A percentile compares a stretch with the other conserved stretches of the same genome.
Conservation (phyloP, 1,284 basidiomycete species). For the Phenoliferia sp. region DNA sequence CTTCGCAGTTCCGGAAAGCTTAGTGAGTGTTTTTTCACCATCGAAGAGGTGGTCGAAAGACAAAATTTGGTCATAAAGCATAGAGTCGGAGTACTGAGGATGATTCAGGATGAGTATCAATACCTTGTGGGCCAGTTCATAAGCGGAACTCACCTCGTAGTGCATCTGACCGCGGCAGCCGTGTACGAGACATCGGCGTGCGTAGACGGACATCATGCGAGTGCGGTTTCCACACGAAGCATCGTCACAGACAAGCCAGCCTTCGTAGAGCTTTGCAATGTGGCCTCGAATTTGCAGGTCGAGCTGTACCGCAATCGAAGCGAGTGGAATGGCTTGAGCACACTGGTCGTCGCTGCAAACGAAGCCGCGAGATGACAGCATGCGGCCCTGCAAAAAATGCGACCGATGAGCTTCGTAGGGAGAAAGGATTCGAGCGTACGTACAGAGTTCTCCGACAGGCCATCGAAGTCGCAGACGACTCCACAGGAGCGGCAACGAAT, state of each 20-base stretch:
- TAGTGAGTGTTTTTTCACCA: constrained; percentile 57
- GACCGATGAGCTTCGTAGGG: constrained; percentile 28
- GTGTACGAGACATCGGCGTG: constrained; percentile 64
- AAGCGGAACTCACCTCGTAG: constrained; percentile 62
- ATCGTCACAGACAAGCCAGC: constrained; percentile 84
- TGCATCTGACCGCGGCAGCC: constrained; percentile 63
- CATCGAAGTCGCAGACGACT: constrained; percentile 58
- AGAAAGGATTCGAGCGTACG: constrained; percentile 48
- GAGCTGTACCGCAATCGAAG: constrained; percentile 74
- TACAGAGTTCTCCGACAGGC: constrained; percentile 63
- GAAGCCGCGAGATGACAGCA: constrained; percentile 50
- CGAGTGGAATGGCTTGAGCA: constrained; percentile 50
- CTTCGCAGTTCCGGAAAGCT: constrained; percentile 49
- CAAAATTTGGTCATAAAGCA: constrained; percentile 80
- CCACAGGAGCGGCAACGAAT: constrained; percentile 72
- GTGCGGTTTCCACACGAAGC: constrained; percentile 74
- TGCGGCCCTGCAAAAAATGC: constrained; percentile 32
- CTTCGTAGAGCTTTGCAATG: constrained; percentile 78
- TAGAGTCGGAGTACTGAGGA: constrained; percentile 69
- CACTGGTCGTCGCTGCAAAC: constrained; percentile 54
- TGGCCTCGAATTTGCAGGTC: constrained; percentile 74
- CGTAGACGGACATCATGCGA: constrained; percentile 89
- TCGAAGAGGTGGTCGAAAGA: constrained; percentile 77
- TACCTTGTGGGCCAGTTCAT: not conserved
- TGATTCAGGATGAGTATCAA: constrained; percentile 3